Conservation (phyloP, 352 stramenopile genomes). For the Pythium pyrilobum region DNA sequence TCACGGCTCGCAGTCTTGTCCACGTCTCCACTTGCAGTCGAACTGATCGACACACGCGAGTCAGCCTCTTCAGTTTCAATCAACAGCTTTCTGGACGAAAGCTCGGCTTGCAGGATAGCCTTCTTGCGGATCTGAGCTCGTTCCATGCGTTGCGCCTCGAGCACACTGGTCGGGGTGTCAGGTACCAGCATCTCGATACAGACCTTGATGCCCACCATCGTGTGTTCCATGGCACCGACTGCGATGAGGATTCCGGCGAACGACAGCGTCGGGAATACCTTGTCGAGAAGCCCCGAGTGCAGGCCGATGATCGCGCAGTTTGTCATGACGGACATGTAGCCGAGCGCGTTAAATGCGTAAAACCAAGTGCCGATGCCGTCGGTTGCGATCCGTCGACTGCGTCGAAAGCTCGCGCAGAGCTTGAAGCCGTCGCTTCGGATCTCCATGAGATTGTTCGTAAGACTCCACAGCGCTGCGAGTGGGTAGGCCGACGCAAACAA, state of each 20-base stretch:
- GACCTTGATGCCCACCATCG: slow-evolving; percentile 74
- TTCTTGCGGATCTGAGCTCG: slow-evolving; percentile 67
- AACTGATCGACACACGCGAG: slow-evolving; percentile 1
- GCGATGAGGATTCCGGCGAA: slow-evolving; percentile 50
- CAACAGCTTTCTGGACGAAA: slow-evolving; percentile 45
- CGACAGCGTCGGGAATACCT: slow-evolving; percentile 58
- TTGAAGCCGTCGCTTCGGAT: slow-evolving; percentile 96
- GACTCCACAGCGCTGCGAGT: slow-evolving; percentile 88
- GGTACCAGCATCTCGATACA: slow-evolving; percentile 78
- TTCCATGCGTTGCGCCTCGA: slow-evolving; percentile 63
- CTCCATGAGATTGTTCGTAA: slow-evolving; percentile 94
- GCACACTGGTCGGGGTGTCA: slow-evolving; percentile 52
- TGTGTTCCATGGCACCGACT: slow-evolving; percentile 64
- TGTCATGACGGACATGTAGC: slow-evolving; percentile 90
- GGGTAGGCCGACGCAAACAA: slow-evolving; percentile 93
- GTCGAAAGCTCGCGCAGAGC: slow-evolving; percentile 80
- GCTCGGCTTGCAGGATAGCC: slow-evolving; percentile 60
- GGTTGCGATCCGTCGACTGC: slow-evolving; percentile 52
- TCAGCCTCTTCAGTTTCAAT: slow-evolving; percentile 12
- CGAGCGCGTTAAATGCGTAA: slow-evolving; percentile 85
- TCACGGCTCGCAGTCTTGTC: slow-evolving; percentile 25
- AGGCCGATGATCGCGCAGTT: slow-evolving; percentile 94
- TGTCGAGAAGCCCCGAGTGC: slow-evolving; percentile 79
- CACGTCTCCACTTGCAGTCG: slow-evolving; percentile 7
- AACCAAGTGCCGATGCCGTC: slow-evolving; percentile 93